Base-by-base conservation (phyloP, 192 early-diverging fungal genomes). In the Backusella psychrophila region DNA sequence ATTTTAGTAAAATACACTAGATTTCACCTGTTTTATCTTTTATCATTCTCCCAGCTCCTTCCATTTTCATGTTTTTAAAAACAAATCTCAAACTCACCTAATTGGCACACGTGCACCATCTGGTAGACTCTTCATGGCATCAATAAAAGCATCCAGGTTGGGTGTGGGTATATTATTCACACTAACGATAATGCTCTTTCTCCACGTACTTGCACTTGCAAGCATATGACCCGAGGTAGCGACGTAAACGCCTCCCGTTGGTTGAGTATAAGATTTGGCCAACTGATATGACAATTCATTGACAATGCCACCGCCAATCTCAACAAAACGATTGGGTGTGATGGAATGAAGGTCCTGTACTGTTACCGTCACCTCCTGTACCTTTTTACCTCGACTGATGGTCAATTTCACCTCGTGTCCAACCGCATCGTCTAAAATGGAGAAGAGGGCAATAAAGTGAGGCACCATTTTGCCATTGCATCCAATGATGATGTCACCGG, bases 161-260 rank as follows among this genome's bases (percentile, higher is more conserved):
- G 85, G 84, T 15, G 91, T 88, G 2, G 92, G 87, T 66, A 89
- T 87, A 68, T 86, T 89, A 72, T 92, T 89, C 66, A 93, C 89
- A 17, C 88, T 89, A 35, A 88, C 82, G 78, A 93, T 86, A 42
- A 93, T 78, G 29, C 89, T 88, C 56, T 92, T 91, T 35, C 90
- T 89, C 89, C 89, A 91, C 9, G 89, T 87, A 46, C 85, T 84
- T 15, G 88, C 92, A 19, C 88, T 89, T 0, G 89, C 87, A 33
- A 94, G 80, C 87, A 90, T 91, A 67, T 92, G 91, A 41, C 91
- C 92, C 21, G 87, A 86, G 0, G 85, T 84, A 8, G 94, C 86
- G 6, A 96, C 90, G 84, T 94, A 96, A 0, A 95, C 93, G 38
- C 97, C 97, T n/a, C 86, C 84, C 6, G 91, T 89, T n/a, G 94